Base-by-base conservation (phyloP, 2,329 filamentous ascomycete genomes). In the Aureobasidium pullulans region DNA sequence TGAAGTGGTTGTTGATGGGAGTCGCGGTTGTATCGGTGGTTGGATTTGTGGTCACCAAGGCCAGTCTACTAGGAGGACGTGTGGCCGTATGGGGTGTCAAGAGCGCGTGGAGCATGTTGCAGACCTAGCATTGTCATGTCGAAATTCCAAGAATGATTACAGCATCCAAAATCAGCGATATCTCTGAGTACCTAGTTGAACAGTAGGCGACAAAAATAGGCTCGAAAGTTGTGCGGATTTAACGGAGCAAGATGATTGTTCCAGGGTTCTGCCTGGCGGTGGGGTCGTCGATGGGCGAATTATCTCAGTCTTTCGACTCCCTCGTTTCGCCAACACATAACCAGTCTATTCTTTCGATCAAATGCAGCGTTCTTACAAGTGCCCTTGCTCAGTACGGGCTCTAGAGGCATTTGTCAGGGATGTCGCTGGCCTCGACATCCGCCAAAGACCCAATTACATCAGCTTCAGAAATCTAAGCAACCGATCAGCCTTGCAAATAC, bases 1-100 rank as follows among this genome's bases (percentile, higher is more conserved):
- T 81, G 54, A 75, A 72, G 63, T 70, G 75, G 10, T 67, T 83
- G 57, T 64, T 77, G 3, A 65, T 79, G 9, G 77, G 72, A 13
- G 60, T 69, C 7, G 70, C 67, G 6, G 61, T 66, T 6, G 40
- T 70, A 44, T 68, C 64, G 16, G 40, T 69, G 34, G 43, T 68
- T 31, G 66, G 61, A 23, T 72, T 65, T 65, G 58, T 61, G 19
- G 42, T 39, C 1, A n/a, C 60, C 31, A 64, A 62, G 59, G 37
- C 64, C 19, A 47, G 59, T 10, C 15, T 39, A 6, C 8, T 42
- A 4, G 43, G 54, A 31, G 23, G 11, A 13, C 42, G 54, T 13
- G 6, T 48, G 11, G 36, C 34, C 11, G 40, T 13, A 4, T 56
- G 52, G 52, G 31, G 31, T 1, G 10, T 56, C 16, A 56, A 19